phyloP scores from a whole-genome alignment of 163 green algal species.

The Chloromonas sp. region DNA sequence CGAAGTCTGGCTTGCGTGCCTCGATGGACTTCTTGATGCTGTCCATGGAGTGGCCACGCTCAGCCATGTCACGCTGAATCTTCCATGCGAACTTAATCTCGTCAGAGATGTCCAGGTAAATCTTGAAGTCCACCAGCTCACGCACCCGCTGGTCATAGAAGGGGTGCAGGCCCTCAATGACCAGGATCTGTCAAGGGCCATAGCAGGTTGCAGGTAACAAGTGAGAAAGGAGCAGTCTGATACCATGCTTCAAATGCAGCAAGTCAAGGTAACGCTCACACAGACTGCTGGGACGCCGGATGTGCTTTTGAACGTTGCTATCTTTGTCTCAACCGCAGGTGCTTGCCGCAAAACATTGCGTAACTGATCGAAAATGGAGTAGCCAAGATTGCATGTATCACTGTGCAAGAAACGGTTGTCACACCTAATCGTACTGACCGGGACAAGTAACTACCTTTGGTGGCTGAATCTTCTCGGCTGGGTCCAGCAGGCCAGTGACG shows the following conservation, averaged over 20 bases:
- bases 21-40: constrained; percentile 97
- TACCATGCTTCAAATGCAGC: too few species aligned
- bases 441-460: constrained; percentile 55
- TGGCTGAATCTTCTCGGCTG: constrained; percentile 71
- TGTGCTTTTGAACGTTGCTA: too few species aligned
- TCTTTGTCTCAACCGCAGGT: too few species aligned
- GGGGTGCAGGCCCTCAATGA: constrained; percentile 98
- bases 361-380: too few species aligned
- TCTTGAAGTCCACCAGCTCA: constrained; percentile 95
- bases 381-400: too few species aligned
- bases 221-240: too few species aligned
- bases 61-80: constrained; percentile 92
- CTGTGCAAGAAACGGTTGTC: too few species aligned
- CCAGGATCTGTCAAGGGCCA: constrained; percentile 66
- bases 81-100: constrained; percentile 99
- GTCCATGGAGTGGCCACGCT: constrained; percentile 78
- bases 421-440: too few species aligned
- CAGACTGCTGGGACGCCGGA: too few species aligned
- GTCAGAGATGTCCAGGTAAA: constrained; percentile 99
- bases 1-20: constrained; percentile 97
- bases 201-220: too few species aligned
- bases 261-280: too few species aligned
- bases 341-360: too few species aligned
- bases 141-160: constrained; percentile 96
- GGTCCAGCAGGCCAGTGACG: constrained; percentile 88